Evolutionary conservation across 2,329 filamentous ascomycete species (phyloP), one percentile per base, ranked within the genome.

Genomic region (Ophiostoma triangulosporum): DNA sequence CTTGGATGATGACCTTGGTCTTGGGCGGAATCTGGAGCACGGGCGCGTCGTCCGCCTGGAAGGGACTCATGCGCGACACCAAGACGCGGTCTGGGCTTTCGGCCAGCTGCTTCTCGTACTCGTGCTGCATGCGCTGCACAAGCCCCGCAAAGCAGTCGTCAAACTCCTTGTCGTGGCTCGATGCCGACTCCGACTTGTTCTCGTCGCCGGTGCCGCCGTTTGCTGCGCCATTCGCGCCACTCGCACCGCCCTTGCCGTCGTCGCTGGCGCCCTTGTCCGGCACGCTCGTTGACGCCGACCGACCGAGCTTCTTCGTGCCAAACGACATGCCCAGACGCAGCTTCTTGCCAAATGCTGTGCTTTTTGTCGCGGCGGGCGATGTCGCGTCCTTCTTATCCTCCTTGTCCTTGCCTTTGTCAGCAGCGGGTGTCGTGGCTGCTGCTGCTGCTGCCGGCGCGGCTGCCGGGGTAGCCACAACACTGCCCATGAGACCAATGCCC

Each of bases 231-330:
- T 8, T 27, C 7, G 31, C 20, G 11, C 29, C 20, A 4, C 15
- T 35, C 3, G 31, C 31, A 8, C 17, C n/a, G 26, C 45, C 78
- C 66, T 89, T 91, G 63, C 94, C 88, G 60, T 93, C 87, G 15
- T 40, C 51, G 6, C 17, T 48, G n/a, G n/a, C 29, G 2, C 29
- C 48, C 65, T 93, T 94, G 56, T 86, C 80, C 3, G 84, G 78
- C 6, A 77, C 77, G 26, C 77, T 78, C 0, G 78, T 78, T 4
- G 83, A 83, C 4, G 76, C 72, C 22, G 83, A 83, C 15, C 88
- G 79, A 12, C 81, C 81, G 14, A 91, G 74, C 68, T 95, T 95
- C 72, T 94, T 96, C 62, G 83, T 84, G 60, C 84, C 83, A 62
- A 91, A 89, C 0, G 83, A 81, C 60, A 78, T 78, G 68, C 77